A percentile compares a stretch with the other conserved stretches of the same genome.
phyloP scores from a whole-genome alignment of 2,329 filamentous ascomycete genomes.

The Nemania abortiva region DNA sequence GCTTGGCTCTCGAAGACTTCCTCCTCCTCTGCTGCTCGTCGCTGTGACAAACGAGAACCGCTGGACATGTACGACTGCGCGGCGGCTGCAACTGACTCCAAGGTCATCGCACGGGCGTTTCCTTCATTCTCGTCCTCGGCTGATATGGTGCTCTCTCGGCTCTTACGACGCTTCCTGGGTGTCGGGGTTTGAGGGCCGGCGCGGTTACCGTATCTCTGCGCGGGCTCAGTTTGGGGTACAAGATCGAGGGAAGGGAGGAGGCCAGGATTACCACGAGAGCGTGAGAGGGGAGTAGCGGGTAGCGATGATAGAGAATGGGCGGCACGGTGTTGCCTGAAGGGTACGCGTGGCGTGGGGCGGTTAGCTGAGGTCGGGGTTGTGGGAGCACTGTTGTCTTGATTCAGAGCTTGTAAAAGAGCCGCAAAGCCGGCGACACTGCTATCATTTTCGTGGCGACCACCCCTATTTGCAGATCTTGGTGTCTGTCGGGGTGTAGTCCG shows the following conservation, averaged over 20 bases:
- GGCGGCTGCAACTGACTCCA: conserved; percentile 65
- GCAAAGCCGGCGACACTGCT: conserved; percentile 76
- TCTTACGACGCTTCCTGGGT: conserved; percentile 68
- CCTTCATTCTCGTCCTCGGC: conserved; percentile 70
- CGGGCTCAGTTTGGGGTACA: conserved; percentile 70
- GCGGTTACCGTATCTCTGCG: conserved; percentile 53
- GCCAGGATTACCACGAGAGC: conserved; percentile 61
- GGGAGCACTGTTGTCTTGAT: conserved; percentile 80
- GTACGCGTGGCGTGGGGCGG: conserved; percentile 62
- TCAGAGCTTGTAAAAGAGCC: conserved; percentile 83
- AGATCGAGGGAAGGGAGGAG: conserved; percentile 74
- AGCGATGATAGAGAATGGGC: conserved; percentile 88
- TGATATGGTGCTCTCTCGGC: conserved; percentile 88
- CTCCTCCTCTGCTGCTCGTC: conserved; percentile 63
- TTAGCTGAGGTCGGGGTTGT: conserved; percentile 71
- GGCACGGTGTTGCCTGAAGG: conserved; percentile 76
- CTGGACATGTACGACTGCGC: conserved; percentile 55
- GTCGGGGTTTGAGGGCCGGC: conserved; percentile 61
- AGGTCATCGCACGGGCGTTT: conserved; percentile 63
- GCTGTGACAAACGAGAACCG: conserved; percentile 45
- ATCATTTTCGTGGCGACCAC: conserved; percentile 58
- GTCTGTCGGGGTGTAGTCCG: conserved; percentile 65
- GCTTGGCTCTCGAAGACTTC: conserved; percentile 80
- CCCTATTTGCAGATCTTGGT: conserved; percentile 56
- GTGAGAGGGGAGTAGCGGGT: conserved; percentile 77